Evolutionary conservation across 2,329 filamentous ascomycete species (phyloP), one percentile per base, ranked within the genome.

Genomic region (Aspergillus thermomutatus): DNA sequence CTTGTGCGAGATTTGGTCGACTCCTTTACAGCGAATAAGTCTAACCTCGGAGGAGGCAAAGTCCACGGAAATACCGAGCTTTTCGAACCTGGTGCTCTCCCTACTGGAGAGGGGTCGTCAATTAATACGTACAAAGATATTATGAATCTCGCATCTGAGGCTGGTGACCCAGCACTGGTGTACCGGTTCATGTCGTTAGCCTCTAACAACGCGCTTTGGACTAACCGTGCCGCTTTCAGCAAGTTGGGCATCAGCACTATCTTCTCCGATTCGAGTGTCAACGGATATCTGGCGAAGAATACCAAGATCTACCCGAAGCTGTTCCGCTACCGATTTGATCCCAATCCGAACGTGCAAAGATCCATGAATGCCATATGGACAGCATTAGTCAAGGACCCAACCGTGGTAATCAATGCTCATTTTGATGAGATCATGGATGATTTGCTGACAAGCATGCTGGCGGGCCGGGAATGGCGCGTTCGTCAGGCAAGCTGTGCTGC

Each of bases 321-420:
- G 1, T 99, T 89, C 75, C 85, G 94, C 49, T 99, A 97, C 74
- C 83, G 92, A 50, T 97, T 97, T 60, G 94, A 99, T 72, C 94
- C 94, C 0, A 97, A 97, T 69, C 82, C 87, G 1, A 96, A 96
- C 62, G 94, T 97, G 11, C 91, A 93, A 70, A 83, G 87, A 49
- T 96, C 93, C 0, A 99, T 99, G 94, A 92, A 96, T 56, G 91
- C 95, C 60, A 97, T 99, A 63, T 99, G 94, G 94, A 92, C 90
- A 66, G 88, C 93, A 0, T 78, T 99, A n/a, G 92, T 97, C 53
- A 96, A 95, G 69, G 92, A 97, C 65, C 84, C 91, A 1, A 87
- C 85, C 19, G 81, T 83, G 0, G 90, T 89, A 0, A 84, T 97
- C 46, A 87, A 94, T 61, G 79, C 82, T 19, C 83, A 97, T 72